Percentiles rank a stretch among this genome's conserved stretches.
Evolutionary conservation across 2,329 filamentous ascomycete species (phyloP).

Genomic region (Aschersonia sp.): DNA sequence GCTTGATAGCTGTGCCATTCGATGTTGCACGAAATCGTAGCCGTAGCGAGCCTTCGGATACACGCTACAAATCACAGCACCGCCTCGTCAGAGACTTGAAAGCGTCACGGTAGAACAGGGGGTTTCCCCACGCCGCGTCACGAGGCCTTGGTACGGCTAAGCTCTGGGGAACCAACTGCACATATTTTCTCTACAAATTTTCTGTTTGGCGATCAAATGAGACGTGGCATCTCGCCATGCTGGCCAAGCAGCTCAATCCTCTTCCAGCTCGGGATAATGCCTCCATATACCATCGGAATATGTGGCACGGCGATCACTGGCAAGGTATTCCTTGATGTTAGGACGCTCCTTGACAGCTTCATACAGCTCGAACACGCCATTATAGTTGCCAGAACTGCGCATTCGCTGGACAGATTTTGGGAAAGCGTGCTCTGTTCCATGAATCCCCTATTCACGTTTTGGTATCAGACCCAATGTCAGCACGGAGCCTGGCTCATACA

Average conservation of each 20-base stretch:
- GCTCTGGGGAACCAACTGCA: too few relatives aligned
- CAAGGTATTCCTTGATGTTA: conserved; percentile 53
- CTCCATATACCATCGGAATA: conserved; percentile 56
- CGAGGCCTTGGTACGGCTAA: too few relatives aligned
- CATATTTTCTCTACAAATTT: too few relatives aligned
- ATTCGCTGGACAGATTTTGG: conserved; percentile 47
- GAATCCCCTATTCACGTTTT: conserved; percentile 24
- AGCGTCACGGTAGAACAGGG: too few relatives aligned
- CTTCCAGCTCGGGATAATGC: conserved; percentile 59
- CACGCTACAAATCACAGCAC: too few relatives aligned
- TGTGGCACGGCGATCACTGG: conserved; percentile 43
- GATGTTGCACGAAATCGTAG: too few relatives aligned
- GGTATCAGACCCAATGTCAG: not conserved
- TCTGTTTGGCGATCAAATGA: too few relatives aligned
- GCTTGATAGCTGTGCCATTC: too few relatives aligned
- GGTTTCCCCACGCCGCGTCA: too few relatives aligned
- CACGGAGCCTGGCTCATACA: not conserved
- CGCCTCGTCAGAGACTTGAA: too few relatives aligned
- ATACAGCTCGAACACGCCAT: conserved; percentile 48
- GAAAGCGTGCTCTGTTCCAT: conserved; percentile 52
- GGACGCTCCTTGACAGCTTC: conserved; percentile 45
- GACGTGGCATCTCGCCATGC: too few relatives aligned
- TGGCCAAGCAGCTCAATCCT: conserved; percentile 7
- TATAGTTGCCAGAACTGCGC: conserved; percentile 40
- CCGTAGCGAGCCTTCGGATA: too few relatives aligned